phyloP scores from a whole-genome alignment of 169 alveolate genomes.

The Plasmodium coatneyi region DNA sequence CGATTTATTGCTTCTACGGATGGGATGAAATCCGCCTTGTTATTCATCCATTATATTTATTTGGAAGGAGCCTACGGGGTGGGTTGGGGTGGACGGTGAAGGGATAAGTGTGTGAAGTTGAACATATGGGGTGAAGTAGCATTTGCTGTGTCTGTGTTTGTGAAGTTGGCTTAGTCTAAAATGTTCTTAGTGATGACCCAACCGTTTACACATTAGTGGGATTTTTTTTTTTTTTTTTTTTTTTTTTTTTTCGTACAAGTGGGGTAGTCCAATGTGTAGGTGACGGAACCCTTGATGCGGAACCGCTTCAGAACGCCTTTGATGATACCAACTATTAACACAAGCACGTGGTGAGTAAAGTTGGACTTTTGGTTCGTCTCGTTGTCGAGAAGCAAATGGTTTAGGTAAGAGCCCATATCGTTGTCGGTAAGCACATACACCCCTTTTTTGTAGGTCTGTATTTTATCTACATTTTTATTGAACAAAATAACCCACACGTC shows the following conservation, averaged over 20 bases:
- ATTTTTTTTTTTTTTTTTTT: neutral
- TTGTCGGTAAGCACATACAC: slow-evolving; percentile 29
- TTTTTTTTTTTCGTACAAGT: slow-evolving; percentile 17
- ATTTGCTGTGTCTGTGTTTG: neutral
- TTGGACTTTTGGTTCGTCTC: slow-evolving; percentile 42
- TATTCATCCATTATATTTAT: slow-evolving; percentile 34
- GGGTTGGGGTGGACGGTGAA: neutral
- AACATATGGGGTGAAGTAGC: neutral
- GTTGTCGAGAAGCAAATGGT: slow-evolving; percentile 33
- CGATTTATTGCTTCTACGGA: neutral
- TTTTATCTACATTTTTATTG: slow-evolving; percentile 39
- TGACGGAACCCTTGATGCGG: slow-evolving; percentile 16
- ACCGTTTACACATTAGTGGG: neutral
- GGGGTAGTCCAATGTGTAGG: slow-evolving; percentile 36
- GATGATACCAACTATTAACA: slow-evolving; percentile 41
- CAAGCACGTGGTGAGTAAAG: slow-evolving; percentile 41
- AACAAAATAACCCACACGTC: slow-evolving; percentile 48
- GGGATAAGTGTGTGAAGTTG: neutral
- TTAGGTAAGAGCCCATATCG: slow-evolving; percentile 40
- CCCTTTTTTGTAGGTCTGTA: slow-evolving; percentile 47
- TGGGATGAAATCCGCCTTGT: neutral
- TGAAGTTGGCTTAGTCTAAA: neutral
- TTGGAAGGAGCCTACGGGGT: slow-evolving; percentile 56
- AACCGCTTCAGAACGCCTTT: slow-evolving; percentile 33
- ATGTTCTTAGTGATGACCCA: neutral